phyloP scores from a whole-genome alignment of 208 protist species.

The Angomonas deanei region DNA sequence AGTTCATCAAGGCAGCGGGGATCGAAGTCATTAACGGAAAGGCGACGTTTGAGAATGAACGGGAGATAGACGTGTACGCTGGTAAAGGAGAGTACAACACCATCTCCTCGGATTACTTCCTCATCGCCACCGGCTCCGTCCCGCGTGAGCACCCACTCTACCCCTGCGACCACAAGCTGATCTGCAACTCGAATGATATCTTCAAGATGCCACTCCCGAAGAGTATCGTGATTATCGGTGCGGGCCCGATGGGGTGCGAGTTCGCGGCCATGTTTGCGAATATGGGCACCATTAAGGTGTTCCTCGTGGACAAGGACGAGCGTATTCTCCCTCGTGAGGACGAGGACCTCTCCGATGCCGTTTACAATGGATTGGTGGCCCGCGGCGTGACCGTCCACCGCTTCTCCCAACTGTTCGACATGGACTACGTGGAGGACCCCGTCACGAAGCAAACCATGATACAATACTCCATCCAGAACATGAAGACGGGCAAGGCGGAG shows the following conservation, averaged over 20 bases:
- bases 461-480: conserved; percentile 46
- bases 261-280: conserved; percentile 68
- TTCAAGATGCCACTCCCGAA: conserved; percentile 46
- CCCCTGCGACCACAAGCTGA: conserved; percentile 24
- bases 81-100: conserved; percentile 46
- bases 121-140: conserved; percentile 60
- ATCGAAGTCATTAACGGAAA: conserved; percentile 56
- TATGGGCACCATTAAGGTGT: conserved; percentile 51
- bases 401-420: conserved; percentile 46
- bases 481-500: conserved; percentile 23
- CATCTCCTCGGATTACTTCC: conserved; percentile 55
- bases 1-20: conserved; percentile 20
- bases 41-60: conserved; percentile 40
- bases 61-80: conserved; percentile 55
- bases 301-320: conserved; percentile 44
- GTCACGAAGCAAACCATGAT: conserved; percentile 19
- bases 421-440: conserved; percentile 25
- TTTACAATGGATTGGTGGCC: conserved; percentile 31
- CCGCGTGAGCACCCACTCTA: conserved; percentile 41
- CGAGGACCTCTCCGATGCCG: conserved; percentile 50
- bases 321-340: conserved; percentile 60
- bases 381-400: conserved; percentile 51
- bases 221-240: conserved; percentile 69
- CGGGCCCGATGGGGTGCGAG: conserved; percentile 61
- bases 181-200: conserved; percentile 48